Evolutionary conservation across 2,329 filamentous ascomycete species (phyloP), one percentile per base, ranked within the genome.

Genomic region (Alternaria sp.): DNA sequence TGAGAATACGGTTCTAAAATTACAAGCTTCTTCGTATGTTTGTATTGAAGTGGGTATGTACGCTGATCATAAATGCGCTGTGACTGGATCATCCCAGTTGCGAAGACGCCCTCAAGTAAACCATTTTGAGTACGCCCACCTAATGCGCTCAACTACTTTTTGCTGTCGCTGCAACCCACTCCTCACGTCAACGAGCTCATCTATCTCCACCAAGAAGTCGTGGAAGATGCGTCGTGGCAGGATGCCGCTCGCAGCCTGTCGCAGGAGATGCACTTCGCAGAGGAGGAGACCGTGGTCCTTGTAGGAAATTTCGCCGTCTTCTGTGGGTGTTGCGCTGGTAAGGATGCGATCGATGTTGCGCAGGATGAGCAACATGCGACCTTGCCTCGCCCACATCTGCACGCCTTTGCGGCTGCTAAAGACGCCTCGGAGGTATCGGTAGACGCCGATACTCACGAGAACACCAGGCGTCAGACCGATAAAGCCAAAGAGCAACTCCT

Each of bases 401-500:
- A 90, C 82, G 13, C 93, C 92, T 71, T 85, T 89, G 51, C 92
- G 88, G 65, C 87, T 90, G 46, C 90, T 91, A 62, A 97, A 87
- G 1, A 89, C 77, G 17, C 88, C 85, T 40, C 86, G 85, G 1
- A 97, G 77, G 83, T 95, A 98, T 67, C 89, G 88, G 50, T 90
- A 81, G 11, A 89, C 81, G n/a, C 89, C 90, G 65, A 95, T 88
- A 2, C 90, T 91, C 40, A 98, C 92, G 28, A 99, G 83, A n/a
- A 98, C 87, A 12, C 96, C 95, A 0, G 96, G 96, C 0, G 96
- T 98, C 25, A 99, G 84, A 6, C 94, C 94, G 40, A 99, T 90
- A 75, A 99, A 97, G n/a, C 86, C 96, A 81, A 99, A 99, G 23
- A 99, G 92, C 51, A 99, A 86, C 77, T 99, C 95, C 77, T 99